Evolutionary conservation across 2,329 filamentous ascomycete genomes (phyloP), one percentile per base, ranked within the genome.

Genomic region (Karstenula rhodostoma): DNA sequence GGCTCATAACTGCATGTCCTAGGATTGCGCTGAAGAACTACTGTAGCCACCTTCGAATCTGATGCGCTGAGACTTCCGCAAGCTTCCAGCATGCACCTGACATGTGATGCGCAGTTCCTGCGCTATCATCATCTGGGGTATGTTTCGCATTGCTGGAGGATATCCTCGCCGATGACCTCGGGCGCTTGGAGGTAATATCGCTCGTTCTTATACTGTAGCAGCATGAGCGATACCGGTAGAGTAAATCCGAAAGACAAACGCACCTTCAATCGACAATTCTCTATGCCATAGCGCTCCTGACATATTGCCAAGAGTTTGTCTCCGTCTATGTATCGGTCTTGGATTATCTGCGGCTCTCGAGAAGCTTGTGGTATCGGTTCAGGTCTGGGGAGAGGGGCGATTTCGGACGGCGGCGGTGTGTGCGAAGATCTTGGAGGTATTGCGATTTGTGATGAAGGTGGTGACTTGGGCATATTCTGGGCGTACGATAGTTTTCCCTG

Each of bases 261-360:
- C 52, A 67, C 67, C 12, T 32, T 52, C 6, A 69, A 12, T 17
- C 22, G 51, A 53, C 64, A 69, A 23, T 62, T 65, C 2, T 59
- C 59, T 1, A 37, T 19, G 0, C 61, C 64, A 37, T 68, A 69
- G 10, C 54, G 60, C 29, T 64, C 33, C 17, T 42, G 61, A 32
- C 57, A 64, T 10, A 67, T 48, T 4, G 56, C 55, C 1, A 60
- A 10, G 2, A 69, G 59, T 43, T 69, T 69, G 1, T 63, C 58
- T 48, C 64, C 61, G 42, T 69, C 66, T 19, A 68, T 59, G 40
- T 69, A 69, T n/a, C 65, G 56, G 33, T 69, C 57, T 32, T 64
- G 58, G 44, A 69, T 65, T n/a, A 69, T 64, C 42, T 69, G 67
- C 2, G 56, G 35, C 22, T 50, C 27, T 44, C 25, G 44, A 47